These are phyloP conservation scores for Suillus luteus DNA, from an alignment of 768 basidiomycete species.

Conservation along the genomic window DNA sequence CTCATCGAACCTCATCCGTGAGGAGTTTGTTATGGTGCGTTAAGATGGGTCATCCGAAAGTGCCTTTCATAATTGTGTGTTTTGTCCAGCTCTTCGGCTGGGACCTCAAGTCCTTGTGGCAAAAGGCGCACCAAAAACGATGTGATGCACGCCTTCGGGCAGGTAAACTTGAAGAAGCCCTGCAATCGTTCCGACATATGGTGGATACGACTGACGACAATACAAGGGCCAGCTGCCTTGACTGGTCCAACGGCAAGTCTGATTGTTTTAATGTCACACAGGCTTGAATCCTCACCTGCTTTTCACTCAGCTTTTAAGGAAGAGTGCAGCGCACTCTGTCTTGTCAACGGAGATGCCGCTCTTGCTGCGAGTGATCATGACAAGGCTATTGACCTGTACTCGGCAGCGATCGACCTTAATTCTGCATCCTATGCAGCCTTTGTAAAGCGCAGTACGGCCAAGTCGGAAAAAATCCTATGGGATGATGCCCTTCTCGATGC, in stretches of 20 bases:
- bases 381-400: not conserved
- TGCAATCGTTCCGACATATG: not conserved
- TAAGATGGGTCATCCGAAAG: not conserved
- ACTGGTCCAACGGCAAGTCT: not conserved
- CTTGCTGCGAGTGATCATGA: not conserved
- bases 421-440: not conserved
- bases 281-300: not conserved
- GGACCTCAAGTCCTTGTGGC: not conserved
- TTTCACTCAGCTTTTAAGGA: not conserved
- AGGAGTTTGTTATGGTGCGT: not conserved
- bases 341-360: not conserved
- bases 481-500: not conserved
- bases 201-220: not conserved
- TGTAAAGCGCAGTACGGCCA: not conserved
- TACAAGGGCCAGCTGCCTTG: not conserved
- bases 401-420: not conserved
- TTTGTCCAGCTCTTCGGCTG: not conserved
- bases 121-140: not conserved
- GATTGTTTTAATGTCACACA: not conserved
- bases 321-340: not conserved
- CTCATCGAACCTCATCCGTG: not conserved
- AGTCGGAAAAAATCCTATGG: not conserved
- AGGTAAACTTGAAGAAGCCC: not conserved
- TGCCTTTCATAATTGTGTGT: not conserved
- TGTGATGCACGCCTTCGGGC: not conserved